Evolutionary conservation across 2,329 filamentous ascomycete species (phyloP).

Genomic region (Colletotrichum kahawae): DNA sequence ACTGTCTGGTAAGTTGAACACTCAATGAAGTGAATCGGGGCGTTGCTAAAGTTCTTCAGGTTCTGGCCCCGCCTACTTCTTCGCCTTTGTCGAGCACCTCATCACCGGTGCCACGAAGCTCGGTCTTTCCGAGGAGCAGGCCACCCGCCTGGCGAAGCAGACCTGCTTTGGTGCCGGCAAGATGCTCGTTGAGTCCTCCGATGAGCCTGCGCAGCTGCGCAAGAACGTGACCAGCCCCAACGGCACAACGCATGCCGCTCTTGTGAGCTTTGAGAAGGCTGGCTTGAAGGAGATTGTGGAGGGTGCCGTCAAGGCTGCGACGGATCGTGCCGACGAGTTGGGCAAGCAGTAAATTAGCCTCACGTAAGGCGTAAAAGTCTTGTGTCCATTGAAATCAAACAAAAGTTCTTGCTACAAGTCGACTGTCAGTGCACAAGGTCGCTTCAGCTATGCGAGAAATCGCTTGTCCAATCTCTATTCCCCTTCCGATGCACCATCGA

Average conservation of each 20-base stretch:
- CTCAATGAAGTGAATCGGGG: neutral
- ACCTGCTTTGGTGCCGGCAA: conserved; percentile 56
- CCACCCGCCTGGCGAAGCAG: conserved; percentile 53
- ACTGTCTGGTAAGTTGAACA: conserved; percentile 45
- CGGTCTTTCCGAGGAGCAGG: conserved; percentile 52
- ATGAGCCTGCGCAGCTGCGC: conserved; percentile 50
- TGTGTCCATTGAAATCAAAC: neutral
- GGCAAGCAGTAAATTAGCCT: conserved; percentile 9
- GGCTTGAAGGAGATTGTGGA: conserved; percentile 48
- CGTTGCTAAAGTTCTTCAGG: conserved; percentile 32
- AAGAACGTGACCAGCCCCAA: conserved; percentile 59
- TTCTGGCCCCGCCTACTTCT: conserved; percentile 58
- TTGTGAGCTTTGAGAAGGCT: conserved; percentile 51
- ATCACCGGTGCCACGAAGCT: conserved; percentile 47
- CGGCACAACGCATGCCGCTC: conserved; percentile 54
- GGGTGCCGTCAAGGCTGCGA: conserved; percentile 51
- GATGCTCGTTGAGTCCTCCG: conserved; percentile 53
- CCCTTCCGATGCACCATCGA: too few species aligned
- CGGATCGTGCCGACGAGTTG: conserved; percentile 44
- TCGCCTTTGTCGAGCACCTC: conserved; percentile 57
- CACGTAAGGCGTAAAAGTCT: neutral
- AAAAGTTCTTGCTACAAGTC: neutral
- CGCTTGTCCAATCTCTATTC: too few species aligned
- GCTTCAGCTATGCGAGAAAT: too few species aligned
- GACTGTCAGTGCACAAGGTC: neutral